A percentile compares a stretch with the other conserved stretches of the same genome.
These are phyloP conservation scores for Syzygium aqueum DNA, from an alignment of 345 rosid genomes.

Conservation along the genomic window DNA sequence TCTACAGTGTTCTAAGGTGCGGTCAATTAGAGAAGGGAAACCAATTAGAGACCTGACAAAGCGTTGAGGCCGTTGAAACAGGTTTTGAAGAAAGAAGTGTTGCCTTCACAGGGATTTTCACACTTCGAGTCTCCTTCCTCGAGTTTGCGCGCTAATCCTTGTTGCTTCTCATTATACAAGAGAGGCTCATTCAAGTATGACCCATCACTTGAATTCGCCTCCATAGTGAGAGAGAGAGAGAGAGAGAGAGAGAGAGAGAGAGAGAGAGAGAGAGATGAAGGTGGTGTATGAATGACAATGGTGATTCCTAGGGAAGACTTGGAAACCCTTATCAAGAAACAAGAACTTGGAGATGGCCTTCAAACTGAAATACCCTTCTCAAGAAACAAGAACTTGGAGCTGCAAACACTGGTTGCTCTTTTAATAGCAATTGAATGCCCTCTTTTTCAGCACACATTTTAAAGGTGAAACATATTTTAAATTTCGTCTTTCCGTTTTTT, in stretches of 20 bases:
- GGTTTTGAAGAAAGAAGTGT: slow-evolving; percentile 19
- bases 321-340: not conserved
- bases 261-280: not conserved
- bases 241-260: not conserved
- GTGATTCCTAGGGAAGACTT: not conserved
- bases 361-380: not conserved
- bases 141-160: not conserved
- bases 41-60: slow-evolving; percentile 19
- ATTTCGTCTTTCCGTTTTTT: not conserved
- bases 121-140: slow-evolving; percentile 3
- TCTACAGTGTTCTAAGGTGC: not conserved
- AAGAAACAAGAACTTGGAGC: not conserved
- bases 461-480: not conserved
- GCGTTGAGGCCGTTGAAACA: slow-evolving; percentile 33
- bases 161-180: slow-evolving; percentile 6
- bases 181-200: slow-evolving; percentile 3
- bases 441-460: not conserved
- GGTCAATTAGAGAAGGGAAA: not conserved
- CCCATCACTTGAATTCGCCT: not conserved
- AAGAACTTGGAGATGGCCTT: not conserved
- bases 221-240: not conserved
- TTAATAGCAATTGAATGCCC: not conserved
- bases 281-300: not conserved
- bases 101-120: not conserved
- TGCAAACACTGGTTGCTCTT: not conserved